Conservation (phyloP, 2,329 filamentous ascomycete genomes). For the Huntiella savannae region DNA sequence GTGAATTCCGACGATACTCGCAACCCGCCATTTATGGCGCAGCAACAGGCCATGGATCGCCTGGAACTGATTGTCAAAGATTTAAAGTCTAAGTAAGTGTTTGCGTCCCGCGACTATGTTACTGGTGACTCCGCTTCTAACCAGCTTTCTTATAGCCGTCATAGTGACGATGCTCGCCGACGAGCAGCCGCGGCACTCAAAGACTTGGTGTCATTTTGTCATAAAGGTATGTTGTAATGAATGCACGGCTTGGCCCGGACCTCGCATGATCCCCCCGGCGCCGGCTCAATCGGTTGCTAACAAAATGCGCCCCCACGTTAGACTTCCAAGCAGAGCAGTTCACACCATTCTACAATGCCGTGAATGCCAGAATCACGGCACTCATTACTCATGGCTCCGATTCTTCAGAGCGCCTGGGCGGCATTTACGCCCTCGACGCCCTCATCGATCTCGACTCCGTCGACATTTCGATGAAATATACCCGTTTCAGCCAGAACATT, state of each 20-base stretch:
- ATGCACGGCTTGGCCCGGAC: not conserved
- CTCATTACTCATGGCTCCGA: slow-evolving; percentile 74
- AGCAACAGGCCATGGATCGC: slow-evolving; percentile 30
- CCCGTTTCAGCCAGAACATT: slow-evolving; percentile 79
- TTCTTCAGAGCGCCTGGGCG: slow-evolving; percentile 73
- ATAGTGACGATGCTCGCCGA: slow-evolving; percentile 30
- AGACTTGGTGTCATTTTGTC: slow-evolving; percentile 34
- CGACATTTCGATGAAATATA: slow-evolving; percentile 82
- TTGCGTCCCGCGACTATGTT: not conserved
- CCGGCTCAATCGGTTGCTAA: not conserved
- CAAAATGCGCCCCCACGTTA: slow-evolving; percentile 15
- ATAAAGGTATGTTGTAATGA: slow-evolving; percentile 27
- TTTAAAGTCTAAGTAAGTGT: slow-evolving; percentile 33
- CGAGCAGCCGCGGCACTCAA: slow-evolving; percentile 34
- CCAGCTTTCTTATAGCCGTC: slow-evolving; percentile 5
- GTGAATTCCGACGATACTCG: too few species aligned
- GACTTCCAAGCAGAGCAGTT: slow-evolving; percentile 74
- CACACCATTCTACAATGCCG: slow-evolving; percentile 33
- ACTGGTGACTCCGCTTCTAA: not conserved
- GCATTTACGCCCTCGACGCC: slow-evolving; percentile 76
- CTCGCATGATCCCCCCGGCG: not conserved
- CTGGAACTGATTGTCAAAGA: slow-evolving; percentile 36
- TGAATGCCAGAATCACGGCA: slow-evolving; percentile 37
- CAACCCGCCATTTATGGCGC: slow-evolving; percentile 10
- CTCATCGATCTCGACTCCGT: slow-evolving; percentile 94